Base-by-base conservation (phyloP, 768 basidiomycete genomes). In the Fomitopsis serialis region DNA sequence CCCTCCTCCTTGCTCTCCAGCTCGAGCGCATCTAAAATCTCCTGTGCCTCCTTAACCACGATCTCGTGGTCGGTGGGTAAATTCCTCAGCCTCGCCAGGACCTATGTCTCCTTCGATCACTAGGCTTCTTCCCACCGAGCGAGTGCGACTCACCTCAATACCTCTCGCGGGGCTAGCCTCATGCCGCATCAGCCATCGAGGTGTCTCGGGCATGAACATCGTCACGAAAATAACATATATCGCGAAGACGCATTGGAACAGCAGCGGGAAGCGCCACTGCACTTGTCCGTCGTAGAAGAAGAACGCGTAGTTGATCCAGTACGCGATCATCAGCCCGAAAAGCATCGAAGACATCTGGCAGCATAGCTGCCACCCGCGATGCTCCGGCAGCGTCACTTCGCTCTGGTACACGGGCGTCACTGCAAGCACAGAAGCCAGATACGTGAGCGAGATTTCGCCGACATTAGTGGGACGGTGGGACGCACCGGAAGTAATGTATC, bases 271-370 rank as follows among this genome's bases (percentile, higher is more conserved):
- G 34, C 52, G 52, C 52, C 52, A 53, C 27, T 53, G 52, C 2
- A 53, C 24, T 4, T 19, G 19, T 13, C 37, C 25, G 43, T 17
- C 15, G 24, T 53, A 29, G 23, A 46, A 45, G 45, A 13, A 46
- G 34, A 53, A 42, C 19, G 19, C 52, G n/a, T 53, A 53, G 35
- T 53, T 53, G 32, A 53, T 53, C 52, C 52, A 53, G 45, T 53
- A 53, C 9, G 52, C 52, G 45, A 53, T 13, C 52, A 53, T 47
- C 6, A 53, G 44, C 29, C 52, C 52, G 35, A 25, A 25, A n/a
- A 53, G 44, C 52, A 53, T 53, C 23, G 25, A 32, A 12, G 52
- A 46, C 12, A 53, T 44, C 44, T 53, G 52, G 21, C 52, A 53
- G 52, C 52, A 53, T 6, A 53, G 17, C 34, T 46, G 52, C 52